Base-by-base conservation (phyloP, 2,329 filamentous ascomycete species). In the Phaeoacremonium minimum region DNA sequence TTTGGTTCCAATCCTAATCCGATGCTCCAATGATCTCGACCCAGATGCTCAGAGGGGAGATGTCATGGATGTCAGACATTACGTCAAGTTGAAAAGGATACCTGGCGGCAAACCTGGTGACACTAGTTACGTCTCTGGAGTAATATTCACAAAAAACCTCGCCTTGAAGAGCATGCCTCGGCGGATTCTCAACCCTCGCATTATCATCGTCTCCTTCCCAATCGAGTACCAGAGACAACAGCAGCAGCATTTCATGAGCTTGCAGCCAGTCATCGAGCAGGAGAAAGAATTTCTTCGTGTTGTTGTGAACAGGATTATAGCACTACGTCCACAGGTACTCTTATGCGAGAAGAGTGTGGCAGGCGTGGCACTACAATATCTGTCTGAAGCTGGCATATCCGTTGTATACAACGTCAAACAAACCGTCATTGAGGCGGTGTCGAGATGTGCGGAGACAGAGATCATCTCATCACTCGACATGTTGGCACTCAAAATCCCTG, bases 321-420 rank as follows among this genome's bases (percentile, higher is more conserved):
- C 88, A 26, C 70, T 96, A 17, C 78, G 82, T 19, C 93, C 93
- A 6, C 86, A 91, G 34, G 71, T 98, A 9, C 69, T 98, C 14
- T 74, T 98, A n/a, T 88, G 93, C 2, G 86, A 97, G 56, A 91
- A 89, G 49, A 87, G 91, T 47, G 87, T 98, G 12, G 93, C 93
- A 4, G 91, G 93, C 1, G 71, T 96, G 31, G 93, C 94, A 4
- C 69, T 98, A 36, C 85, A 94, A 50, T 87, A 94, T 47, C 72
- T 98, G 2, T 84, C 89, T 15, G 83, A 93, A 49, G 87, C 87
- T 9, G 87, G 89, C 40, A 94, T 98, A 44, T 85, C 91, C 4
- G 94, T 96, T 11, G 90, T 85, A 1, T 95, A 93, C 67, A 96
- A 98, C 60, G 91, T 98, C 51, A 98, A 98, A 57, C 81, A 87